Base-by-base conservation (phyloP, 2,329 filamentous ascomycete genomes). In the Penicillium sp. region DNA sequence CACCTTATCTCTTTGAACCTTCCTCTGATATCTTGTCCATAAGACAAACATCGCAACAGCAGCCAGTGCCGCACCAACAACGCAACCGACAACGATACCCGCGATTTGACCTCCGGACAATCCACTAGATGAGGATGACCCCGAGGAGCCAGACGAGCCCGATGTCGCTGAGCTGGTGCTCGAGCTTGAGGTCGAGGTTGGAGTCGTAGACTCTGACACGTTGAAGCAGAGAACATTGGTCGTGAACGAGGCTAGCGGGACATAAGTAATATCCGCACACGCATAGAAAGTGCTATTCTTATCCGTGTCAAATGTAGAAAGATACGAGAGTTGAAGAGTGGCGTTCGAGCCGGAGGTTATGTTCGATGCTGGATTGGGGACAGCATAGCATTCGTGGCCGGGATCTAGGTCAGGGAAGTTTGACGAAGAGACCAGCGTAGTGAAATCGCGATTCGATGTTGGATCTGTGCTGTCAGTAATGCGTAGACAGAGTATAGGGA, bases 151-250 rank as follows among this genome's bases (percentile, higher is more conserved):
- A 1, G 40, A 8, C 11, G 31, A 10, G 11, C 69, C 64, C 10
- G 59, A 46, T 34, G 50, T 53, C 6, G 65, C 61, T 4, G 55
- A 48, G 10, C 46, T 45, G 5, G 42, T 54, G 21, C 34, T 55
- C 3, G 57, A 57, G 22, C 59, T 47, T 4, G 62, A 59, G 13
- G 56, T 57, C 9, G 61, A 57, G 4, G 67, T 57, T 8, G 61
- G 56, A 3, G 67, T 58, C 1, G 67, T 67, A 3, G 66, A 57
- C 13, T 66, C 63, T 0, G 76, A 77, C 4, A 77, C 75, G 53
- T 80, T 79, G 69, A 79, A 79, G 65, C 78, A 79, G 0, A 76
- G 76, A 9, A 77, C 70, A 34, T 73, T 67, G 1, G 65, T 74
- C 1, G 65, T 74, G 57, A 79, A 79, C 21, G 73, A 64, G 52